Percentiles rank a stretch among this genome's conserved stretches.
phyloP scores from a whole-genome alignment of 1,284 basidiomycete genomes.

The Cystobasidiaceae sp. region DNA sequence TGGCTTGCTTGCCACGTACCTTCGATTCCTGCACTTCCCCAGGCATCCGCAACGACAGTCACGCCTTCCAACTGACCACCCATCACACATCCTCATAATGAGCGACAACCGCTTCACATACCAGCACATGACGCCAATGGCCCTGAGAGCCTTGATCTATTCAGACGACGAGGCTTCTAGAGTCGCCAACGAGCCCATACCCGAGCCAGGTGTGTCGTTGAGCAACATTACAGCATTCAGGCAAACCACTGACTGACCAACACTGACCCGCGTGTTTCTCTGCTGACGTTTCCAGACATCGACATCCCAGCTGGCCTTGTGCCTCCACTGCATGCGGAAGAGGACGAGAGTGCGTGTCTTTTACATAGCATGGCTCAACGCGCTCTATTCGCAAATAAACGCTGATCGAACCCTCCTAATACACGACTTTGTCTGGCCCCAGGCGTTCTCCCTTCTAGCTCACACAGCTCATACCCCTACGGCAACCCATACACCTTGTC shows the following conservation, averaged over 20 bases:
- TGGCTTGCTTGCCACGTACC: too few relatives aligned
- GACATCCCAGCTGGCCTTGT: slow-evolving; percentile 37
- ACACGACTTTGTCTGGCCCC: not conserved
- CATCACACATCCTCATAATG: not conserved
- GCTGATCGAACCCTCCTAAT: not conserved
- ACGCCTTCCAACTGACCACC: not conserved
- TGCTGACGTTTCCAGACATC: slow-evolving; percentile 39
- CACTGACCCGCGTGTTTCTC: not conserved
- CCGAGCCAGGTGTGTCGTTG: slow-evolving; percentile 22
- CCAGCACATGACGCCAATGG: slow-evolving; percentile 23
- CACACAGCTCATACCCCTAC: slow-evolving; percentile 43
- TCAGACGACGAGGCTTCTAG: not conserved
- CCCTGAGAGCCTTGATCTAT: not conserved
- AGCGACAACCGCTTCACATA: slow-evolving; percentile 30
- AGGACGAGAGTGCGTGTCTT: slow-evolving; percentile 40
- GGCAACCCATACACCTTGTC: slow-evolving; percentile 41
- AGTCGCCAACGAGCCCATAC: slow-evolving; percentile 15
- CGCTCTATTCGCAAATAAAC: not conserved
- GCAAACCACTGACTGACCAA: not conserved
- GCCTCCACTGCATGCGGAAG: slow-evolving; percentile 41
- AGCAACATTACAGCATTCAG: too few relatives aligned
- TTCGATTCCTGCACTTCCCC: not conserved
- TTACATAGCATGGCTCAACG: not conserved
- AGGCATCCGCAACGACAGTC: too few relatives aligned
- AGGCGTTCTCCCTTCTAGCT: slow-evolving; percentile 39